phyloP scores from a whole-genome alignment of 1,284 basidiomycete genomes.

The Tranzscheliella williamsii region DNA sequence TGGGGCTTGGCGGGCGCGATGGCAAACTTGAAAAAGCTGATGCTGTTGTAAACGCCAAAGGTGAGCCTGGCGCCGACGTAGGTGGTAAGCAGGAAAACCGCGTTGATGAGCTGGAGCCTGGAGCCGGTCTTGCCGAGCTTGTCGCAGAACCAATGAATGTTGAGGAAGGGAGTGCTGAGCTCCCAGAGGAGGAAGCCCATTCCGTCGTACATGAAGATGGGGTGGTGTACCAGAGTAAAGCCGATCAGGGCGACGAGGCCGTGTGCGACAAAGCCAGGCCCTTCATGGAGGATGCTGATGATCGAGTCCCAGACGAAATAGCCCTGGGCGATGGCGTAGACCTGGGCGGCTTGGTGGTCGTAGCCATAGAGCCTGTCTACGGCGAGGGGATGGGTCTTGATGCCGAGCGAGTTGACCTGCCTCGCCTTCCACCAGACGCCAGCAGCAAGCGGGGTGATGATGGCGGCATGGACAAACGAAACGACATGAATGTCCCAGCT shows the following conservation, averaged over 20 bases:
- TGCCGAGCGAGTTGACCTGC: constrained; percentile 31
- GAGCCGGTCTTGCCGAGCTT: constrained; percentile 61
- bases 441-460: constrained; percentile 48
- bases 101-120: constrained; percentile 60
- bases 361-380: constrained; percentile 56
- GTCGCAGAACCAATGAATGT: constrained; percentile 63
- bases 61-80: constrained; percentile 60
- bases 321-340: constrained; percentile 55
- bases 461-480: constrained; percentile 44
- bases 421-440: constrained; percentile 43
- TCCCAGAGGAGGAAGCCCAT: constrained; percentile 61
- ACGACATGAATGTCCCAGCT: constrained; percentile 62
- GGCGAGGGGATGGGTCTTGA: constrained; percentile 26
- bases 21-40: constrained; percentile 50
- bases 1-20: constrained; percentile 45
- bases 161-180: constrained; percentile 61
- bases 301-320: constrained; percentile 60
- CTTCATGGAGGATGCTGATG: constrained; percentile 57
- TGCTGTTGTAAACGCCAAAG: constrained; percentile 60
- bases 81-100: constrained; percentile 51
- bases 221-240: constrained; percentile 55
- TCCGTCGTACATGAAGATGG: constrained; percentile 61
- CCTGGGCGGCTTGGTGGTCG: constrained; percentile 40
- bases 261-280: constrained; percentile 61
- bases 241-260: constrained; percentile 57